Conservation (phyloP, 768 basidiomycete genomes). For the Xerocomellus chrysenteron region DNA sequence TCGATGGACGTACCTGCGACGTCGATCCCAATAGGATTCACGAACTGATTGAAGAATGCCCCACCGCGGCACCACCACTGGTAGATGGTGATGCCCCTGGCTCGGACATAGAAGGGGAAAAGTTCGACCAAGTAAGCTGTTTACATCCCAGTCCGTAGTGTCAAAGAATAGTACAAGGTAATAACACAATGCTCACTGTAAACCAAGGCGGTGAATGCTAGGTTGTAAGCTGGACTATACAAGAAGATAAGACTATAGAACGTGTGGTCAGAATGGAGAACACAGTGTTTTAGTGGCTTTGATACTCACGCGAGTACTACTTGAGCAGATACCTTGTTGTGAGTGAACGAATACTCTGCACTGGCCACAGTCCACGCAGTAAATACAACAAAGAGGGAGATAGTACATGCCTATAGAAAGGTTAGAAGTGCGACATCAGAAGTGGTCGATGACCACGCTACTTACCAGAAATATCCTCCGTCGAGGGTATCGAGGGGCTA, state of each 20-base stretch:
- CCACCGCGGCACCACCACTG: slow-evolving; percentile 53
- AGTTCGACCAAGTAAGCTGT: slow-evolving; percentile 49
- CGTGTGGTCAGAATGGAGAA: not conserved
- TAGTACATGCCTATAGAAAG: slow-evolving; percentile 6
- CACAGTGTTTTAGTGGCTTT: not conserved
- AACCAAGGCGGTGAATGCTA: slow-evolving; percentile 6
- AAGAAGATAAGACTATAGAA: slow-evolving; percentile 19
- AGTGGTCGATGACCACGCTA: not conserved
- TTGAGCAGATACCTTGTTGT: slow-evolving; percentile 1
- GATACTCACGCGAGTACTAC: slow-evolving; percentile 10
- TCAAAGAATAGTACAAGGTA: not conserved
- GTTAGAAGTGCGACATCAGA: not conserved
- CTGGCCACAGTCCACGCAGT: slow-evolving; percentile 18
- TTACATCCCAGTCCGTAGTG: not conserved
- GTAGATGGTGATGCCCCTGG: slow-evolving; percentile 60
- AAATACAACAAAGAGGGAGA: slow-evolving; percentile 15
- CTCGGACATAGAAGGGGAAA: slow-evolving; percentile 62
- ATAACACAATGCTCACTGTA: slow-evolving; percentile 2
- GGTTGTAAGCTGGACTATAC: slow-evolving; percentile 13
- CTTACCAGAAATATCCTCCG: slow-evolving; percentile 15
- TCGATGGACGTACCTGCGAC: slow-evolving; percentile 1
- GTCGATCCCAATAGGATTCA: slow-evolving; percentile 20
- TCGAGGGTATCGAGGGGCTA: slow-evolving; percentile 16
- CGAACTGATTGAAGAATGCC: slow-evolving; percentile 11
- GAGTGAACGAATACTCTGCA: slow-evolving; percentile 19